Conservation (phyloP, 257 asterid species). For the Agastache rugosa region DNA sequence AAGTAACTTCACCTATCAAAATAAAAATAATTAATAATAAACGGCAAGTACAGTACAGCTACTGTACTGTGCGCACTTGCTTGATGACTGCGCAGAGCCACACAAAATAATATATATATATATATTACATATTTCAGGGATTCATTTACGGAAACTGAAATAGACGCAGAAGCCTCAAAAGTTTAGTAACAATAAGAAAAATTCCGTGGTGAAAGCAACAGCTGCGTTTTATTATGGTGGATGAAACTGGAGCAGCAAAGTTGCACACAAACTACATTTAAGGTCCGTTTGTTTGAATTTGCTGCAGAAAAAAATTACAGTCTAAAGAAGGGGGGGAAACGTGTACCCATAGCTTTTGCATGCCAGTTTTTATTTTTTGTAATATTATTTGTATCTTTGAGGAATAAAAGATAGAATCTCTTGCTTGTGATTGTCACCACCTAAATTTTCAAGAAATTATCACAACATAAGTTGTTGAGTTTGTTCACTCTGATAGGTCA, state of each 20-base stretch:
- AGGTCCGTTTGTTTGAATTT: not conserved
- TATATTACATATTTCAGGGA: not conserved
- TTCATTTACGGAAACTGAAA: not conserved
- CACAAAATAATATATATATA: not conserved
- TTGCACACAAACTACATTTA: constrained; percentile 3
- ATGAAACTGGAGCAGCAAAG: constrained; percentile 2
- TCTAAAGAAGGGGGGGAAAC: not conserved
- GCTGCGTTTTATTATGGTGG: constrained; percentile 1
- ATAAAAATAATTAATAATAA: not conserved
- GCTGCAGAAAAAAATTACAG: not conserved
- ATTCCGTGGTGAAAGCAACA: constrained; percentile 28
- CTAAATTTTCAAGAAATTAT: constrained; percentile 1
- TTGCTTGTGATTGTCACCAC: constrained; percentile 5
- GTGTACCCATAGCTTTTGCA: constrained; percentile 18
- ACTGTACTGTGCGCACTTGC: not conserved
- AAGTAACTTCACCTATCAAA: not conserved
- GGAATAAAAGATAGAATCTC: not conserved
- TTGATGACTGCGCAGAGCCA: constrained; percentile 2
- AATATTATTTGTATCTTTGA: not conserved
- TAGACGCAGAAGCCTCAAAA: constrained; percentile 3
- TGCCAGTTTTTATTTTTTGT: not conserved
- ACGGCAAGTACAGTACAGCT: not conserved
- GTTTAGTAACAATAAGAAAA: not conserved
- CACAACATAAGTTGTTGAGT: constrained; percentile 19
- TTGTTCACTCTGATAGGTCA: constrained; percentile 31